Evolutionary conservation across 306 rosid species (phyloP), one percentile per base, ranked within the genome.

Genomic region (Gastrolobium bilobum): DNA sequence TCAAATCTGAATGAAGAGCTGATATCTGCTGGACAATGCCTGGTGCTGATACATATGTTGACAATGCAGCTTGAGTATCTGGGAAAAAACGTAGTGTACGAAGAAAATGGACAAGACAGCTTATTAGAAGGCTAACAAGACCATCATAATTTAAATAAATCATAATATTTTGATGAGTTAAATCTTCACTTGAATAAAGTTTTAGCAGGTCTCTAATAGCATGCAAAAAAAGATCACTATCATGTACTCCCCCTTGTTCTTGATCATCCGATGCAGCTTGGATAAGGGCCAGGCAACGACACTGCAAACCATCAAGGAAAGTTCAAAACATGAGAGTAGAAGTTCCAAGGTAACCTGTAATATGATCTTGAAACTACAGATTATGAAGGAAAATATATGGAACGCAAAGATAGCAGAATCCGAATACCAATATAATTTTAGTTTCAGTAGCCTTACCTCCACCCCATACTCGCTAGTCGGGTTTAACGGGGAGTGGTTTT

Each of bases 231-330:
- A 90, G 81, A 79, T 95, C 99, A 62, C 88, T 92, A 75, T 95
- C 99, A 84, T 95, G 97, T 74, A 95, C 98, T 44, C 97, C 99
- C 75, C 99, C 98, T 78, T 90, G 96, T 82, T 95, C 98, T 87
- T 91, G 98, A 82, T 86, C 90, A 84, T 93, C 99, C 60, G 98
- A 90, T 76, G 96, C 91, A 63, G 94, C 98, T 91, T 95, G 97
- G 77, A 95, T 91, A 40, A 93, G 86, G 14, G 97, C 96, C 88
- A 85, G 79, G 88, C 97, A 93, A 79, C 94, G 93, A 77, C 90
- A 94, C 99, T 95, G 65, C 66, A 75, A 73, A 56, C 66, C 80
- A 56, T 66, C 62, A 35, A 81, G 20, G 57, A 69, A 64, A 60
- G 75, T 68, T 79, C 33, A 47, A 71, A 75, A 71, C 34, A 48